Base-by-base conservation (phyloP, 2,329 filamentous ascomycete species). In the Alternaria incomplexa region DNA sequence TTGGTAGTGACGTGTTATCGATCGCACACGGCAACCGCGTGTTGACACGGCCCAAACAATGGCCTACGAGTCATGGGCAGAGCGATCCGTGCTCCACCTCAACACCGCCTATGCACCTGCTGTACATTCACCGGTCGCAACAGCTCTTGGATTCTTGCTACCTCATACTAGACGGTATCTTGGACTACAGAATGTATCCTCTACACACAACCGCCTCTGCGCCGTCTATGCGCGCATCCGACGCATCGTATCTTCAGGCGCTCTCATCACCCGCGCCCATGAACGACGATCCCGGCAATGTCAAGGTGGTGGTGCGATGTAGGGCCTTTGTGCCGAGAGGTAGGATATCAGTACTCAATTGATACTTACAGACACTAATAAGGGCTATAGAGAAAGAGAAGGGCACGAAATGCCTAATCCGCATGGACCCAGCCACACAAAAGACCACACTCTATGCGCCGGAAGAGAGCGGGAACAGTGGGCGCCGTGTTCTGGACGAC, bases 371-470 rank as follows among this genome's bases (percentile, higher is more conserved):
- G 20, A 47, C 64, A 64, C 73, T 81, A 56, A 80, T 44, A 17
- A 40, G 1, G 0, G 9, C 20, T 9, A 15, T 30, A 98, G 96
- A 99, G 80, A 87, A 91, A 73, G 88, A 96, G 58, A 89, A 91
- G 75, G 87, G 89, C 58, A 91, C 93, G 64, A 86, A 91, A 84
- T 98, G 96, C 78, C 86, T 99, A 46, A 91, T 99, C 69, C 86
- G 89, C 66, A 99, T 99, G 96, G 90, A 97, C 77, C 93, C 95
- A 22, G 83, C 87, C 32, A 93, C 91, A 3, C 93, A 99, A 81
- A 87, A 88, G 78, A 99, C 96, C 2, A 96, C 88, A 1, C 87
- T 99, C 5, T 85, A 89, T 47, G 88, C 90, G 4, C 93, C 94
- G 1, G 84, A 84, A 55, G 84, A 88, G n/a, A 71, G 81, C 0